phyloP scores from a whole-genome alignment of 1,284 basidiomycete species.

The Moniliophthora roreri region DNA sequence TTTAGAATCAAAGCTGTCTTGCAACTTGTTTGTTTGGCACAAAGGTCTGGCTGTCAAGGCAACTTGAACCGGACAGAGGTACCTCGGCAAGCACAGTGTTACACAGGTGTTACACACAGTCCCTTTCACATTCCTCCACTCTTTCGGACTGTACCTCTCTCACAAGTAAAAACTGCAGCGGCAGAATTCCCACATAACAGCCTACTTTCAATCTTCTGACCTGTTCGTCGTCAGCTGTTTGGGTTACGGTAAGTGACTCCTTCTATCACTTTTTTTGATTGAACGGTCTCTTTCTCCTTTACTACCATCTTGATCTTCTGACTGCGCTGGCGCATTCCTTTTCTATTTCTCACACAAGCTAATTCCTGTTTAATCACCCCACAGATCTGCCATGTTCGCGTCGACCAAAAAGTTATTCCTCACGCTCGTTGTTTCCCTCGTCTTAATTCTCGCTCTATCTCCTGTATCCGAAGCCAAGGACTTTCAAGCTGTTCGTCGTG shows the following conservation, averaged over 20 bases:
- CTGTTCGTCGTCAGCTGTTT: too few species aligned
- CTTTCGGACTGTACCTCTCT: too few species aligned
- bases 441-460: slow-evolving; percentile 51
- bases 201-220: too few species aligned
- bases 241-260: neutral
- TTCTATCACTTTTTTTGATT: neutral
- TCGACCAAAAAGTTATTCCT: slow-evolving; percentile 45
- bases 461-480: slow-evolving; percentile 44
- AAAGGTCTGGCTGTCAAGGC: too few species aligned
- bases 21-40: neutral
- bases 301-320: neutral
- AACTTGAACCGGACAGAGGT: too few species aligned
- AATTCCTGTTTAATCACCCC: neutral
- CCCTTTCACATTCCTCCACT: too few species aligned
- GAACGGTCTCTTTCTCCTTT: neutral
- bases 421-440: slow-evolving; percentile 63
- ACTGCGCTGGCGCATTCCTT: slow-evolving; percentile 4
- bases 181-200: too few species aligned
- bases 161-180: too few species aligned
- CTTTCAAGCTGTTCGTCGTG: slow-evolving; percentile 37
- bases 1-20: too few species aligned
- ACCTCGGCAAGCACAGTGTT: too few species aligned
- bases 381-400: slow-evolving; percentile 12
- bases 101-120: too few species aligned
- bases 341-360: neutral